Evolutionary conservation across 257 asterid species (phyloP).

Genomic region (Solanum ahanhuiri): DNA sequence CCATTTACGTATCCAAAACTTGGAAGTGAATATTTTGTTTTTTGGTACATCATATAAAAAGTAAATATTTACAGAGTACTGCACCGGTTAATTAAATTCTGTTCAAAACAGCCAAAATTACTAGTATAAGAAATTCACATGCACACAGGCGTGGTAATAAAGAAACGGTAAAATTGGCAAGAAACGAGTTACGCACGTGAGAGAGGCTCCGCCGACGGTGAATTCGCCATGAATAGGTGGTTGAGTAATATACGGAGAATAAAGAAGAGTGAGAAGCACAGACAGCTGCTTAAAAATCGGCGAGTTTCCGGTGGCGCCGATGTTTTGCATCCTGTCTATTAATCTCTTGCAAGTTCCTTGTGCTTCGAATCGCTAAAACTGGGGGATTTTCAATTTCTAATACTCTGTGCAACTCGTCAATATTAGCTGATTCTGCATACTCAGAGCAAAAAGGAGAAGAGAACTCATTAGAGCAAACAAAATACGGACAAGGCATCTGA

Average conservation of each 20-base stretch:
- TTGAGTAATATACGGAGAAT: neutral
- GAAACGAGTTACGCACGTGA: slow-evolving; percentile 7
- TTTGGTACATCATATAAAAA: neutral
- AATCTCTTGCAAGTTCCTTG: slow-evolving; percentile 37
- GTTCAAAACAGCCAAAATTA: neutral
- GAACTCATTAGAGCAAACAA: neutral
- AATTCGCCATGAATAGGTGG: neutral
- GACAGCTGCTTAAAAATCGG: slow-evolving; percentile 23
- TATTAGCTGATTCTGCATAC: slow-evolving; percentile 14
- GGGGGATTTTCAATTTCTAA: slow-evolving; percentile 30
- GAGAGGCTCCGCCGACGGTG: slow-evolving; percentile 8
- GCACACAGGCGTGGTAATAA: slow-evolving; percentile 7
- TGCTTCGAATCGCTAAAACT: slow-evolving; percentile 44
- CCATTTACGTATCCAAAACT: neutral
- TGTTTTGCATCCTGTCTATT: slow-evolving; percentile 1
- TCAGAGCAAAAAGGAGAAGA: neutral
- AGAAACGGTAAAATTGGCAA: neutral
- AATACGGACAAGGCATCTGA: neutral
- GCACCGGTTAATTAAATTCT: neutral
- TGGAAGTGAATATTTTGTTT: neutral
- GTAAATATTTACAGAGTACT: neutral
- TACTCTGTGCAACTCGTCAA: slow-evolving; percentile 18
- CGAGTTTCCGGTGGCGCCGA: slow-evolving; percentile 59
- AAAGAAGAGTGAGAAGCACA: neutral
- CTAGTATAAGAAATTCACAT: slow-evolving; percentile 12